A percentile compares a stretch with the other conserved stretches of the same genome.
Conservation (phyloP, 2,329 filamentous ascomycete genomes). For the Pseudogymnoascus verrucosus region DNA sequence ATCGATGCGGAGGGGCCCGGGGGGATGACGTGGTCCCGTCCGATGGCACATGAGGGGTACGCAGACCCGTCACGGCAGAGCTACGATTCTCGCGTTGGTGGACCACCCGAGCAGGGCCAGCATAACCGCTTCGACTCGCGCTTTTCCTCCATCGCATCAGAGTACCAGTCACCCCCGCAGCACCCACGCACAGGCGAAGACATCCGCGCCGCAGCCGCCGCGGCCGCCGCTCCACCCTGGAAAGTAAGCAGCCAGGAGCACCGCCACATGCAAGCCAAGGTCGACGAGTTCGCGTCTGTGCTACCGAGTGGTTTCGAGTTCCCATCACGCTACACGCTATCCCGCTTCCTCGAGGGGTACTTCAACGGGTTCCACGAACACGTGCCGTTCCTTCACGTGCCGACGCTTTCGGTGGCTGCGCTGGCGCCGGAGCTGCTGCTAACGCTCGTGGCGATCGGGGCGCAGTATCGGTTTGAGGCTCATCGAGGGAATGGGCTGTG, state of each 20-base stretch:
- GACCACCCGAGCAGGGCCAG: neutral
- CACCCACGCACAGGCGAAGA: neutral
- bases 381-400: constrained; percentile 57
- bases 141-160: neutral
- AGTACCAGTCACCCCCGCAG: neutral
- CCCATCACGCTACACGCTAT: constrained; percentile 60
- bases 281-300: constrained; percentile 53
- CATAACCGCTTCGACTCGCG: neutral
- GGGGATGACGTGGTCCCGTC: neutral
- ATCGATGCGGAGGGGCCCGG: neutral
- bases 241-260: constrained; percentile 48
- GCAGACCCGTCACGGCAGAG: neutral
- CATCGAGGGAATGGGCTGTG: constrained; percentile 51
- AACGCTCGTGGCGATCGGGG: constrained; percentile 59
- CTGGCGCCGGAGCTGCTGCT: constrained; percentile 61
- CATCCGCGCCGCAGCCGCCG: neutral
- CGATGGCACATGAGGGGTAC: neutral
- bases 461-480: constrained; percentile 56
- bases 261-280: constrained; percentile 46
- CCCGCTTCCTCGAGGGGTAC: constrained; percentile 62
- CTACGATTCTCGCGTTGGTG: neutral
- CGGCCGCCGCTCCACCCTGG: constrained; percentile 27
- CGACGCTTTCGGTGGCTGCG: constrained; percentile 55
- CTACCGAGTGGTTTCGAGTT: constrained; percentile 57
- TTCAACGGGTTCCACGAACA: constrained; percentile 57